Base-by-base conservation (phyloP, 1,139 yeast genomes). In the Candida gigantensis region DNA sequence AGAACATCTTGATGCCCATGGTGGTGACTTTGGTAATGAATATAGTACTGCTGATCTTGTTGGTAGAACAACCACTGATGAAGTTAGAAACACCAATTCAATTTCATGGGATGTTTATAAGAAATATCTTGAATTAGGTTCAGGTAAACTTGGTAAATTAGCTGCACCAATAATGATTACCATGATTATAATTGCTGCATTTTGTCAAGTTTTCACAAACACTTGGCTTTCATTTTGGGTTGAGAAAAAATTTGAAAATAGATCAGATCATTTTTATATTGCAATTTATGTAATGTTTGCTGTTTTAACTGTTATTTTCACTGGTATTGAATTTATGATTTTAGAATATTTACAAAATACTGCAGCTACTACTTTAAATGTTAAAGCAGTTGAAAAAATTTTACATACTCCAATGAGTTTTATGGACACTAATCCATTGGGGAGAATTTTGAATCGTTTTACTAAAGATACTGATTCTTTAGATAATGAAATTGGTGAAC, bases 371-470 rank as follows among this genome's bases (percentile, higher is more conserved):
- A 47, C 49, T 23, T 57, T 71, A 46, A 68, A 68, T 40, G 56
- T 68, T 20, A 55, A 49, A 36, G 73, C 74, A 6, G 65, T 65
- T 27, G 52, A 51, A 19, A 62, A 52, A 37, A 53, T 70, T 12
- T 59, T 70, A 44, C 73, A 67, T 48, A 67, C 70, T 1, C 75
- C 75, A 32, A 68, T 70, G 74, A 55, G 65, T 33, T 70, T 59
- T 47, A 59, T 70, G 55, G 76, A 70, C 51, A 62, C 72, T 11
- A 69, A 64, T 33, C 76, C 76, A 5, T 52, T 68, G 49, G 76
- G 75, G 14, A 58, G 75, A 53, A 61, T 71, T 24, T 58, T 71
- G 51, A 69, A 69, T 53, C 55, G 90, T 84, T 39, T 95, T 46
- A 68, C 74, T 6, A 69, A 67, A 46, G 76, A 71, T 48, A 69